A percentile compares a stretch with the other conserved stretches of the same genome.
phyloP scores from a whole-genome alignment of 2,329 filamentous ascomycete species.

The Ceratocystis lukuohia region DNA sequence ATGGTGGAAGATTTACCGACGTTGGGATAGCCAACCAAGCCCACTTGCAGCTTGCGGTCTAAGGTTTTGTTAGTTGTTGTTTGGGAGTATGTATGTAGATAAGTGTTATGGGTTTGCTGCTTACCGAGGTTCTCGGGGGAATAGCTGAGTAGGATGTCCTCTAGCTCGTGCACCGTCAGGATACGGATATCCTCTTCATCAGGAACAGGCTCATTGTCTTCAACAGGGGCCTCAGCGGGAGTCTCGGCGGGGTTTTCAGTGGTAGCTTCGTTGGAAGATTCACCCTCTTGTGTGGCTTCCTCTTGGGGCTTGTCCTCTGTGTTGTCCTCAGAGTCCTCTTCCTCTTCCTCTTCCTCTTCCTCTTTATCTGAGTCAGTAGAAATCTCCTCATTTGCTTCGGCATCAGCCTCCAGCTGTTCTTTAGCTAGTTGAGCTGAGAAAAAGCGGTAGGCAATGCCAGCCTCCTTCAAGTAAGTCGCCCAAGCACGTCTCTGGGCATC shows the following conservation, averaged over 20 bases:
- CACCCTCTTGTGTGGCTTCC: slow-evolving; percentile 19
- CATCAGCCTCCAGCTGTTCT: slow-evolving; percentile 60
- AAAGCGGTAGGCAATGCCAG: slow-evolving; percentile 81
- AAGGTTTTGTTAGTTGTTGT: slow-evolving; percentile 17
- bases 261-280: background rate
- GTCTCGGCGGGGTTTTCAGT: slow-evolving; percentile 2
- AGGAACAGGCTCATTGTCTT: slow-evolving; percentile 27
- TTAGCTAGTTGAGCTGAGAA: slow-evolving; percentile 91
- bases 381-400: slow-evolving; percentile 28
- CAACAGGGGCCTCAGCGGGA: slow-evolving; percentile 22
- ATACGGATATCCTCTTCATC: slow-evolving; percentile 58
- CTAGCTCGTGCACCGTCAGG: slow-evolving; percentile 81
- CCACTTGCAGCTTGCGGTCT: slow-evolving; percentile 66
- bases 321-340: slow-evolving; percentile 18
- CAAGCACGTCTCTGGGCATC: slow-evolving; percentile 65
- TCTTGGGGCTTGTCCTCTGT: slow-evolving; percentile 25
- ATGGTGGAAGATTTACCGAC: slow-evolving; percentile 99
- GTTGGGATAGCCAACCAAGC: slow-evolving; percentile 94
- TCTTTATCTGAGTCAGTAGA: slow-evolving; percentile 31
- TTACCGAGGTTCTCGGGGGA: slow-evolving; percentile 41
- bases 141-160: slow-evolving; percentile 72
- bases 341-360: slow-evolving; percentile 27
- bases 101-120: slow-evolving; percentile 18
- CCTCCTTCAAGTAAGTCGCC: slow-evolving; percentile 72
- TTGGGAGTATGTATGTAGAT: background rate